Conservation (phyloP, 352 stramenopile genomes). For the Phytophthora chlamydospora region DNA sequence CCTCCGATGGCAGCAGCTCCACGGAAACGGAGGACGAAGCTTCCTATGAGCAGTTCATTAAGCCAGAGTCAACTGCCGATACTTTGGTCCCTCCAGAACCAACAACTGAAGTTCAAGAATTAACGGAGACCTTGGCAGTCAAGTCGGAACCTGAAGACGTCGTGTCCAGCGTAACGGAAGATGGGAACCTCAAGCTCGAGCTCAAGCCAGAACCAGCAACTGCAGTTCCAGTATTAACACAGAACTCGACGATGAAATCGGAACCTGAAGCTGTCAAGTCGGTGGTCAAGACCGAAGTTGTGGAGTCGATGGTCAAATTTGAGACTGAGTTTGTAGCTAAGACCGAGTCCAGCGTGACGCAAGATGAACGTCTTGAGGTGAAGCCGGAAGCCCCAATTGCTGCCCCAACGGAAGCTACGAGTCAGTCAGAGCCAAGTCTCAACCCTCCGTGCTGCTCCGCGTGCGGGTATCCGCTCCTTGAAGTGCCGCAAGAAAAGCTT, state of each 20-base stretch:
- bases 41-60: slow-evolving; percentile 12
- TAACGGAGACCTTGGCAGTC: slow-evolving; percentile 3
- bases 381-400: slow-evolving; percentile 8
- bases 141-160: slow-evolving; percentile 20
- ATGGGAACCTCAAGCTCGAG: not conserved
- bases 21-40: slow-evolving; percentile 28
- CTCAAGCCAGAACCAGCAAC: not conserved
- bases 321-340: too few relatives aligned
- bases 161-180: slow-evolving; percentile 6
- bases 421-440: not conserved
- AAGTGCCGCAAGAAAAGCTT: slow-evolving; percentile 12
- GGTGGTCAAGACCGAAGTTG: too few relatives aligned
- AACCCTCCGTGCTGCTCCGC: slow-evolving; percentile 12
- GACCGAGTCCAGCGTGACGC: too few relatives aligned
- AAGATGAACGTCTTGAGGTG: not conserved
- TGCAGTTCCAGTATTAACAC: too few relatives aligned
- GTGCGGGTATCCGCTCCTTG: slow-evolving; percentile 16
- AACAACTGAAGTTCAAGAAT: not conserved
- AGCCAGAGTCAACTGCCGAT: slow-evolving; percentile 4
- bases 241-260: not conserved
- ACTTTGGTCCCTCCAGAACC: not conserved
- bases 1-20: slow-evolving; percentile 25
- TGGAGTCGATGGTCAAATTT: too few relatives aligned
- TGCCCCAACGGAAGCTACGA: not conserved
- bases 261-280: too few relatives aligned